Percentiles rank a stretch among this genome's conserved stretches.
phyloP scores from a whole-genome alignment of 1,284 basidiomycete genomes.

The Termitomyces sp. region DNA sequence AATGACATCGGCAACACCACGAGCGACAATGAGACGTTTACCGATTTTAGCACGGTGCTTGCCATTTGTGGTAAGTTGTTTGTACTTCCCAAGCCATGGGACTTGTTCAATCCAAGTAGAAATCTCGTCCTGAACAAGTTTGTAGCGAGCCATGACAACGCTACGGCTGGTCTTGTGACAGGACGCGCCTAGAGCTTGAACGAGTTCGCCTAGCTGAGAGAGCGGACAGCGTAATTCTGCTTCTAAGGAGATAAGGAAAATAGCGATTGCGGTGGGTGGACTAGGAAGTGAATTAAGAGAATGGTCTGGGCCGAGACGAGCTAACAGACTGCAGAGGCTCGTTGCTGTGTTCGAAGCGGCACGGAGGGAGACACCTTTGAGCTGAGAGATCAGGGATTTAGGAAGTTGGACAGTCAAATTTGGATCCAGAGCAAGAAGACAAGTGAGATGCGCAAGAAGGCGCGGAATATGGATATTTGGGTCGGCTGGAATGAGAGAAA shows the following conservation, averaged over 20 bases:
- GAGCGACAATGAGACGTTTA: slow-evolving; percentile 56
- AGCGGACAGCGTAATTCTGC: slow-evolving; percentile 52
- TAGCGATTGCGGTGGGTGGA: slow-evolving; percentile 58
- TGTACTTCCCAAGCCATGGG: slow-evolving; percentile 60
- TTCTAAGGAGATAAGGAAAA: slow-evolving; percentile 69
- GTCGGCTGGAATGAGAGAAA: slow-evolving; percentile 41
- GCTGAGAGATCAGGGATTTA: slow-evolving; percentile 30
- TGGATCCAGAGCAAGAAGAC: slow-evolving; percentile 28
- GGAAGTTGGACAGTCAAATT: slow-evolving; percentile 26
- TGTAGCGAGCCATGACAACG: slow-evolving; percentile 64
- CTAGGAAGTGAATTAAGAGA: slow-evolving; percentile 31
- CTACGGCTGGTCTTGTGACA: slow-evolving; percentile 41
- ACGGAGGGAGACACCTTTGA: slow-evolving; percentile 39
- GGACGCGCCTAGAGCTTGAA: slow-evolving; percentile 46
- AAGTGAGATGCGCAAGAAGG: slow-evolving; percentile 45
- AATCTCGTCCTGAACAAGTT: slow-evolving; percentile 53
- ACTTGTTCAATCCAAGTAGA: slow-evolving; percentile 56
- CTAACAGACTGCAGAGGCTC: slow-evolving; percentile 48
- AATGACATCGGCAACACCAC: slow-evolving; percentile 62
- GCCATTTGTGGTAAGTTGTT: slow-evolving; percentile 23
- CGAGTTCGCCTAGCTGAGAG: slow-evolving; percentile 49
- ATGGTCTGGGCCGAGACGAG: slow-evolving; percentile 33
- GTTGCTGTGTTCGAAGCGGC: slow-evolving; percentile 49
- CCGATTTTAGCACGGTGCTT: slow-evolving; percentile 50
- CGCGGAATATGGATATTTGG: slow-evolving; percentile 34